Evolutionary conservation across 2,329 filamentous ascomycete species (phyloP).

Genomic region (Cercospora beticola): DNA sequence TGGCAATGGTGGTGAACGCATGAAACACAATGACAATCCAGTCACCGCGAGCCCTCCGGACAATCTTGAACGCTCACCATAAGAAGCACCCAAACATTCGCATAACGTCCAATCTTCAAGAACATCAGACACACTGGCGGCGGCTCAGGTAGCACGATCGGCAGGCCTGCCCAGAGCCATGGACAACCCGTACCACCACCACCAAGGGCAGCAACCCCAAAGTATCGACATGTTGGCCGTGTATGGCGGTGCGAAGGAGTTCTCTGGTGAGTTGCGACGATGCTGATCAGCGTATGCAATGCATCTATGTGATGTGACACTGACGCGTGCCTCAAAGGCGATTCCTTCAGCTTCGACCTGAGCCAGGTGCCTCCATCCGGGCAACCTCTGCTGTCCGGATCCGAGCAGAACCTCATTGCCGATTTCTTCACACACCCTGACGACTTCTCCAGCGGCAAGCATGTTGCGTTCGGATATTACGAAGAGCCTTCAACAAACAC

Average conservation of each 20-base stretch:
- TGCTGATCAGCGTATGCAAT: not conserved
- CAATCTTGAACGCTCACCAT: not conserved
- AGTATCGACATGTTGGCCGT: slow-evolving; percentile 15
- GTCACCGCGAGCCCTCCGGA: not conserved
- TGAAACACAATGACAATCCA: slow-evolving; percentile 5
- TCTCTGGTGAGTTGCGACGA: slow-evolving; percentile 6
- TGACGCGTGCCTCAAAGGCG: not conserved
- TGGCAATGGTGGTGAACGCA: slow-evolving; percentile 1
- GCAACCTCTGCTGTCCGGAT: slow-evolving; percentile 14
- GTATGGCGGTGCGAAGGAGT: slow-evolving; percentile 12
- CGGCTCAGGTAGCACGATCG: slow-evolving; percentile 10
- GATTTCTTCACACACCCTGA: slow-evolving; percentile 19
- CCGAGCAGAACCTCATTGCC: slow-evolving; percentile 18
- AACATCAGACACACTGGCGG: slow-evolving; percentile 15
- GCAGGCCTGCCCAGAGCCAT: slow-evolving; percentile 15
- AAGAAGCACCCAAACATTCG: not conserved
- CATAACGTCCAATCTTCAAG: not conserved
- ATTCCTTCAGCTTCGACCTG: slow-evolving; percentile 7
- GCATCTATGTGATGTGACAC: not conserved
- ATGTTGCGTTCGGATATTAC: slow-evolving; percentile 13
- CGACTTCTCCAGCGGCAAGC: slow-evolving; percentile 12
- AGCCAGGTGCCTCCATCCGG: slow-evolving; percentile 3
- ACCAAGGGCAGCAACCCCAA: slow-evolving; percentile 12
- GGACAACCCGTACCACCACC: slow-evolving; percentile 16
- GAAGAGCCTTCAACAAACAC: slow-evolving; percentile 1